Evolutionary conservation across 2,329 filamentous ascomycete species (phyloP), one percentile per base, ranked within the genome.

Genomic region (Orbilia javanica): DNA sequence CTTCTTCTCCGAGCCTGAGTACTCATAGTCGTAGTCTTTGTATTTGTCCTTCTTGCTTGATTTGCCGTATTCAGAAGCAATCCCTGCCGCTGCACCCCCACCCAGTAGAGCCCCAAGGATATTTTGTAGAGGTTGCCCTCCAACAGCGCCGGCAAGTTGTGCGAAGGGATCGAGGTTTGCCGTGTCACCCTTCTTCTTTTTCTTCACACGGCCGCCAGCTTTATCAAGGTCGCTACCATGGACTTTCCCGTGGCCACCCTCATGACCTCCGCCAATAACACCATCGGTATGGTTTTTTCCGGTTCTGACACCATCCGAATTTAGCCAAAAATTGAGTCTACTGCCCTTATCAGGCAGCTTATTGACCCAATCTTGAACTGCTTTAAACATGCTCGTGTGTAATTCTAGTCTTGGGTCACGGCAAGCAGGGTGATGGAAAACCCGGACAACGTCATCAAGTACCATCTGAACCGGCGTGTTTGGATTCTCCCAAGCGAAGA

Each of bases 291-390:
- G 93, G 83, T 98, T 99, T 83, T 90, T 91, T 52, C 95, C 94
- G 7, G 88, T 87, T 82, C 90, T 91, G 75, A 99, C 96, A 5
- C 92, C 93, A 67, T 96, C 90, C 0, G 94, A 93, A 57, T 89
- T 91, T 8, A 99, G 88, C n/a, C 96, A 82, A 66, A 89, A 86
- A 82, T 96, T 91, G 18, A 98, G 86, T 64, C 90, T 88, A 65
- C 89, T 86, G 3, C 88, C 88, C 50, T 90, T 89, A 79, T 91
- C 90, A 2, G 90, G 87, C 72, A 91, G 88, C 80, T 90, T 88
- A 62, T 93, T 88, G 0, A 89, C 91, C 90, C 90, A 93, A n/a
- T 85, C 85, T 81, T 90, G 85, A 4, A 92, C 89, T 3, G 87
- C 87, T 46, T 87, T 85, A 82, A 89, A 92, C 91, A 93, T 93